Percentiles rank a stretch among this genome's conserved stretches.
phyloP scores from a whole-genome alignment of 768 basidiomycete genomes.

The Amanita pallidorosea region DNA sequence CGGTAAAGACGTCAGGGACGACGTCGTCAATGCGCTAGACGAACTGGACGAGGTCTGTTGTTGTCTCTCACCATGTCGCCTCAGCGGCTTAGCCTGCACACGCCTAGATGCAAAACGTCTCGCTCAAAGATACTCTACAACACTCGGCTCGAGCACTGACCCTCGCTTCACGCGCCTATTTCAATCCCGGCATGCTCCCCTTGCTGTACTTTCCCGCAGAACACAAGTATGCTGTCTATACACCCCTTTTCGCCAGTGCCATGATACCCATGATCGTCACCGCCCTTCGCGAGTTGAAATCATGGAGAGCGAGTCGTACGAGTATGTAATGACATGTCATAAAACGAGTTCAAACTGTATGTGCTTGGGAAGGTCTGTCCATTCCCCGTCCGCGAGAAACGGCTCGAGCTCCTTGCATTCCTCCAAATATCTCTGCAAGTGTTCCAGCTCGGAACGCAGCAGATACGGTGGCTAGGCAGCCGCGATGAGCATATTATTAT shows the following conservation, averaged over 20 bases:
- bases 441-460: not conserved
- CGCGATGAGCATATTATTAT: not conserved
- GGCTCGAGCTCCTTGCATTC: not conserved
- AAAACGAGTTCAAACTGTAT: not conserved
- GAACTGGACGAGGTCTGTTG: constrained; percentile 61
- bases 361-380: not conserved
- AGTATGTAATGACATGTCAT: not conserved
- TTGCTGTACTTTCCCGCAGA: constrained; percentile 96
- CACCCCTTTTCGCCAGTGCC: constrained; percentile 88
- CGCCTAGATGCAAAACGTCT: constrained; percentile 29
- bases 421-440: not conserved
- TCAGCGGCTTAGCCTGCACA: not conserved
- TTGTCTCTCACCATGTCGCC: constrained; percentile 4
- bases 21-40: constrained; percentile 59
- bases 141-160: constrained; percentile 54
- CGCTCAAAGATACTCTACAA: constrained; percentile 35
- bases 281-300: constrained; percentile 57
- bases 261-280: constrained; percentile 75
- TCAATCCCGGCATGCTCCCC: constrained; percentile 94
- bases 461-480: not conserved
- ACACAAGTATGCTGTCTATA: constrained; percentile 95
- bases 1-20: constrained; percentile 59
- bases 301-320: constrained; percentile 33
- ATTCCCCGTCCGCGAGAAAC: not conserved
- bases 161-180: constrained; percentile 80